These are phyloP conservation scores for Globisporangium echinulatum DNA, from an alignment of 352 stramenopile species.

Conservation along the genomic window DNA sequence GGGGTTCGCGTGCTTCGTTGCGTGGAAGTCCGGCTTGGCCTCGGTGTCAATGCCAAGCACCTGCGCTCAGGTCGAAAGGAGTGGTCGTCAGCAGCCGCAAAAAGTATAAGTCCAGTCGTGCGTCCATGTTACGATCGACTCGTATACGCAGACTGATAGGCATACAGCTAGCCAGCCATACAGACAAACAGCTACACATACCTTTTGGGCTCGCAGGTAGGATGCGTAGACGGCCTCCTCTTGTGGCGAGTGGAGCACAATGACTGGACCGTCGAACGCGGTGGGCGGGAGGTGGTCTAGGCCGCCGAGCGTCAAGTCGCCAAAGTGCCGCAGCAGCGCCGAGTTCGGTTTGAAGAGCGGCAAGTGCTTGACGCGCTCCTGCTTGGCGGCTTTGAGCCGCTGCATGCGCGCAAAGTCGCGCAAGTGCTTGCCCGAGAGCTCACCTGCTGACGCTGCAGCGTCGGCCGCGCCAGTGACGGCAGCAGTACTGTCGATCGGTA, in stretches of 20 bases:
- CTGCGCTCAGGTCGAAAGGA: not conserved
- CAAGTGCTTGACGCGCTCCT: conserved; percentile 51
- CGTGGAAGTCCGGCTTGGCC: conserved; percentile 60
- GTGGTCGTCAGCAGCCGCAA: no score
- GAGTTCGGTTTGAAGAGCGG: conserved; percentile 65
- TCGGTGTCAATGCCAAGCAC: conserved; percentile 76
- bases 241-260: conserved; percentile 53
- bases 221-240: conserved; percentile 43
- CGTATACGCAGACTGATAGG: not conserved
- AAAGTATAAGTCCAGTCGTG: no score
- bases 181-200: conserved; percentile 7
- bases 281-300: conserved; percentile 45
- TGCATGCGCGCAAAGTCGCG: conserved; percentile 51
- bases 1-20: conserved; percentile 47
- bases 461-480: not conserved
- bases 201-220: conserved; percentile 51
- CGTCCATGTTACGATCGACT: no score
- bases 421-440: conserved; percentile 9
- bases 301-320: conserved; percentile 35
- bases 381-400: conserved; percentile 39
- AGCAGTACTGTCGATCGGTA: conserved; percentile 2
- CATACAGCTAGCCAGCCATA: not conserved
- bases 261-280: conserved; percentile 44
- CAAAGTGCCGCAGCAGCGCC: conserved; percentile 38
- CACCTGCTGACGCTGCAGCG: not conserved